A percentile compares a stretch with the other conserved stretches of the same genome.
phyloP scores from a whole-genome alignment of 2,329 filamentous ascomycete species.

The Verticillium nonalfalfae region DNA sequence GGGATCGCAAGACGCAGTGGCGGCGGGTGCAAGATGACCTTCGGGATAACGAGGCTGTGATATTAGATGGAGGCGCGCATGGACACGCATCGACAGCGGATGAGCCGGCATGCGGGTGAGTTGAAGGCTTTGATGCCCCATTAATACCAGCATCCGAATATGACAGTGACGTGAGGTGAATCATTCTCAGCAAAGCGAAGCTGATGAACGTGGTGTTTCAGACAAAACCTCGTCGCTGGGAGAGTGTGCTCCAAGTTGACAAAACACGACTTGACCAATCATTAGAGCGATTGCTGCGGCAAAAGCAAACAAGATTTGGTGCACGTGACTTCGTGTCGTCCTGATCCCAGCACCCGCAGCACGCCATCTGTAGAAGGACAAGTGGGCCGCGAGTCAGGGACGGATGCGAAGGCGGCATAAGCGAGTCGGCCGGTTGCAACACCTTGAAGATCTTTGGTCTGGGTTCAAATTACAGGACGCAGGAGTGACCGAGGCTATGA shows the following conservation, averaged over 20 bases:
- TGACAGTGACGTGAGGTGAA: background rate
- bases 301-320: background rate
- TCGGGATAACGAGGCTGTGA: constrained; percentile 51
- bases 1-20: constrained; percentile 41
- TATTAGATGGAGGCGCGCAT: constrained; percentile 49
- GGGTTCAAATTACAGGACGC: background rate
- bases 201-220: background rate
- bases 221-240: background rate
- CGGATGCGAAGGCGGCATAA: background rate
- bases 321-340: background rate
- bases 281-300: background rate
- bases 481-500: background rate
- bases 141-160: no score
- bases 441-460: background rate
- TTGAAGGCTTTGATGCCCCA: background rate
- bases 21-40: constrained; percentile 55
- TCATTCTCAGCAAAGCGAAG: background rate
- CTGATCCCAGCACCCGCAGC: background rate
- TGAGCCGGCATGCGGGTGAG: constrained; percentile 33
- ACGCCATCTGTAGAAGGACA: background rate
- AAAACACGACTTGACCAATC: background rate
- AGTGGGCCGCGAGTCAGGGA: background rate
- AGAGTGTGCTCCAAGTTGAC: background rate
- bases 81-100: constrained; percentile 28
- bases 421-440: background rate